Percentiles rank a stretch among this genome's conserved stretches.
phyloP scores from a whole-genome alignment of 208 protist genomes.

The Acanthamoeba royreba region DNA sequence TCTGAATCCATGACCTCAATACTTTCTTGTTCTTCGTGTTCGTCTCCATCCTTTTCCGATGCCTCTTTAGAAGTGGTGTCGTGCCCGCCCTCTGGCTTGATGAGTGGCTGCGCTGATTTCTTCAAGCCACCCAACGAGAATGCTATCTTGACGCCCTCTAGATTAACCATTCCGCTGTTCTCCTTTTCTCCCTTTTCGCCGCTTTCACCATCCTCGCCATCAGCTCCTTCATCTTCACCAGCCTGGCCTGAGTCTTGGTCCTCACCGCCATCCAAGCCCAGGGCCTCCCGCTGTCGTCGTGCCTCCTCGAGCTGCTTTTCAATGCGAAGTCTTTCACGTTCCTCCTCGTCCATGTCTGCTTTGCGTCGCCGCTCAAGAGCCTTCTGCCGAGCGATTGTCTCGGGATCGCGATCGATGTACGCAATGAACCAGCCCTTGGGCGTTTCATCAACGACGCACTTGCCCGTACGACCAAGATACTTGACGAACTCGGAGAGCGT shows the following conservation, averaged over 20 bases:
- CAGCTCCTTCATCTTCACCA: background rate
- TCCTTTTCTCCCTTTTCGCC: too few species aligned
- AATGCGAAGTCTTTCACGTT: constrained; percentile 47
- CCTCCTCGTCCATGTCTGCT: constrained; percentile 63
- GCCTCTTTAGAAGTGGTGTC: background rate
- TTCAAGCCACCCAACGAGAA: background rate
- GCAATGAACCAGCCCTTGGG: constrained; percentile 81
- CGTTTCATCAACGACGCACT: constrained; percentile 83
- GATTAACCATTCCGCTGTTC: background rate
- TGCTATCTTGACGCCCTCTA: background rate
- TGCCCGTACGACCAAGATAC: constrained; percentile 78
- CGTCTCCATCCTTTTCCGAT: too few species aligned
- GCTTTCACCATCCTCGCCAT: background rate
- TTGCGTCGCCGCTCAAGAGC: constrained; percentile 40
- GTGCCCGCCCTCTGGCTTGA: background rate
- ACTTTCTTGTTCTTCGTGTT: too few species aligned
- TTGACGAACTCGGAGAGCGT: constrained; percentile 84
- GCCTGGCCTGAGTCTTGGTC: background rate
- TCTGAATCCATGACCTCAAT: too few species aligned
- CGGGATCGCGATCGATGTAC: constrained; percentile 83
- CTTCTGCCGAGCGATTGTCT: constrained; percentile 55
- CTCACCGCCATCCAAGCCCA: background rate
- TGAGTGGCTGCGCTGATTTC: background rate
- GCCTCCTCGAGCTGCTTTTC: constrained; percentile 52
- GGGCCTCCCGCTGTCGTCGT: background rate